These are phyloP conservation scores for Mucor ambiguus DNA, from an alignment of 371 early-diverging fungal species.

Conservation along the genomic window DNA sequence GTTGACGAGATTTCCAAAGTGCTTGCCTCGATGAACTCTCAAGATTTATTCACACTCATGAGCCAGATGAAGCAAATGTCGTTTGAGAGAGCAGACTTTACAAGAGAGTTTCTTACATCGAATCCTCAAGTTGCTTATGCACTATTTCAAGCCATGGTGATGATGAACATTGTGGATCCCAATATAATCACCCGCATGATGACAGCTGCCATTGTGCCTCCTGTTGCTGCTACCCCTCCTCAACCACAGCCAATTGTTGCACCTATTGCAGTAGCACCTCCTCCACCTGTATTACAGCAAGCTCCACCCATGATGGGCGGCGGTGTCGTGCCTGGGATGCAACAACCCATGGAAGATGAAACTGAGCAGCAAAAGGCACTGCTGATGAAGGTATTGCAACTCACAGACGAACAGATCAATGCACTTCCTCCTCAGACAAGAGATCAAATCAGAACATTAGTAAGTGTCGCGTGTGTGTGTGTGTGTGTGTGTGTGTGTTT, in stretches of 20 bases:
- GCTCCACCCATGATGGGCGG: constrained; percentile 22
- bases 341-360: constrained; percentile 28
- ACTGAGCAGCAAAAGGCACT: constrained; percentile 53
- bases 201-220: constrained; percentile 25
- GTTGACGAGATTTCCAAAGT: constrained; percentile 65
- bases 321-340: constrained; percentile 15
- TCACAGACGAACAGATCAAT: constrained; percentile 59
- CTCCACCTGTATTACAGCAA: constrained; percentile 15
- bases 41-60: constrained; percentile 74
- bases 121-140: constrained; percentile 91
- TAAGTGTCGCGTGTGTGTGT: no score
- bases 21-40: constrained; percentile 69
- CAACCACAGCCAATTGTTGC: constrained; percentile 21
- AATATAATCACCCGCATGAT: constrained; percentile 63
- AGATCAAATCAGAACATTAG: constrained; percentile 57
- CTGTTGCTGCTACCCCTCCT: constrained; percentile 1
- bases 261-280: constrained; percentile 27
- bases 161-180: constrained; percentile 85
- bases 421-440: constrained; percentile 55
- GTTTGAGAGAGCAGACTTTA: constrained; percentile 69
- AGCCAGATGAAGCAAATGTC: constrained; percentile 74
- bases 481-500: no score
- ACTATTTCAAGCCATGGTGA: constrained; percentile 82
- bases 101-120: constrained; percentile 64
- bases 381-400: constrained; percentile 55